Base-by-base conservation (phyloP, 805 yeast genomes). In the Saturnispora halmiae region DNA sequence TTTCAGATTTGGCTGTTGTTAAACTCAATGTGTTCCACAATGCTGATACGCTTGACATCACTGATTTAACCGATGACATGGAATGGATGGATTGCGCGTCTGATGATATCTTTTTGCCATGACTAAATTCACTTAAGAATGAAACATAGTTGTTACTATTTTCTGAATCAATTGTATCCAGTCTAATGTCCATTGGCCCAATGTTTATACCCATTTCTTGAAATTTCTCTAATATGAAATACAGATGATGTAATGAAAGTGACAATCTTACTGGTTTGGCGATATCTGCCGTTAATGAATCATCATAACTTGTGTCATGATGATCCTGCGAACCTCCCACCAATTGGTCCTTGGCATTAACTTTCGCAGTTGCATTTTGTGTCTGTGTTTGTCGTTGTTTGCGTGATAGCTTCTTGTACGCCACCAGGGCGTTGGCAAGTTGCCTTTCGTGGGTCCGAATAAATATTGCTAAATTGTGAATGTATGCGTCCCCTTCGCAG, bases 211-310 rank as follows among this genome's bases (percentile, higher is more conserved):
- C 59, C 54, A 72, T 41, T 42, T 66, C 62, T 65, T 77, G 58
- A 41, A 79, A 75, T 39, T 72, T 64, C 31, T 77, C 82, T n/a
- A 75, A 56, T 18, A 78, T 63, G 49, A 71, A 78, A 52, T 74
- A 79, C 22, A 78, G 61, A 53, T 79, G 84, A 54, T 78, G 85
- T 21, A 77, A 61, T 14, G 82, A 75, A 39, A 79, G 61, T 11
- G 73, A 69, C 18, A 79, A 60, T 43, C 82, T 58, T 11, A 73
- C 70, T 0, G 82, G 79, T 49, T 75, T 77, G 2, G 50, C 41
- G 18, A 47, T 35, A 14, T 42, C 45, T 5, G 38, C 40, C 4
- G 43, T 38, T 26, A 41, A 27, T 6, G 34, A 40, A 7, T 36
- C 49, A 20, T 52, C 47, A 20, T 43, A 45, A 10, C 40, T 22